These are phyloP conservation scores for Psidium guajava DNA, from an alignment of 345 rosid species.

Conservation along the genomic window DNA sequence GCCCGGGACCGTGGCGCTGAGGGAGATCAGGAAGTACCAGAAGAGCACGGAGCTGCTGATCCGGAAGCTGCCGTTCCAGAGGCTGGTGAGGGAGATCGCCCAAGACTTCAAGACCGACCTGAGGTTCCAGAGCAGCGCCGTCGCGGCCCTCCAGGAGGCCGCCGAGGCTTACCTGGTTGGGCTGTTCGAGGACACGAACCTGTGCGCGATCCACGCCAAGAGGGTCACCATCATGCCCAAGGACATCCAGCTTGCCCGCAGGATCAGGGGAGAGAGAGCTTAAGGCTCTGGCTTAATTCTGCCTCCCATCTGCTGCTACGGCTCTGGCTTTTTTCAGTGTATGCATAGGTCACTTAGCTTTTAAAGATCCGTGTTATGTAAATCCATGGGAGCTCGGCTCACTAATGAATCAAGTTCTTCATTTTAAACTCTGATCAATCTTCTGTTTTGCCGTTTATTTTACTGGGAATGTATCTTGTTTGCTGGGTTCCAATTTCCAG, in stretches of 20 bases:
- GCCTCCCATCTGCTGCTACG: background rate
- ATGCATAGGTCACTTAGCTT: background rate
- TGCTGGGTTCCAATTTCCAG: background rate
- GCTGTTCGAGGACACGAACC: conserved; percentile 10
- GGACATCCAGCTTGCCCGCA: conserved; percentile 11
- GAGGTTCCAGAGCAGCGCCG: conserved; percentile 14
- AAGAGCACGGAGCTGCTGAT: conserved; percentile 11
- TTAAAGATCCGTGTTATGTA: background rate
- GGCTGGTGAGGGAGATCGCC: conserved; percentile 9
- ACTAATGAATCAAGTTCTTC: background rate
- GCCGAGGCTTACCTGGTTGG: conserved; percentile 12
- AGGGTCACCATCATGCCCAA: conserved; percentile 12
- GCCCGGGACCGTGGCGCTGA: conserved; percentile 8
- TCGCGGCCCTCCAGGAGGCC: conserved; percentile 8
- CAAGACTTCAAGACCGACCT: conserved; percentile 14
- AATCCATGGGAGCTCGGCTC: background rate
- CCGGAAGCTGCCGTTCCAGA: conserved; percentile 10
- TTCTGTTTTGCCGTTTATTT: background rate
- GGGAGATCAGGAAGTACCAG: conserved; percentile 13
- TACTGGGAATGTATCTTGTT: background rate
- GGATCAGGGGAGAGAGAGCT: conserved; percentile 10
- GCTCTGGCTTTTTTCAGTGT: background rate
- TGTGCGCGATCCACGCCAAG: conserved; percentile 11
- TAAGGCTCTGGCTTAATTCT: background rate
- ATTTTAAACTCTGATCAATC: background rate